These are phyloP conservation scores for Plasmopara muralis DNA, from an alignment of 352 stramenopile genomes.

Conservation along the genomic window DNA sequence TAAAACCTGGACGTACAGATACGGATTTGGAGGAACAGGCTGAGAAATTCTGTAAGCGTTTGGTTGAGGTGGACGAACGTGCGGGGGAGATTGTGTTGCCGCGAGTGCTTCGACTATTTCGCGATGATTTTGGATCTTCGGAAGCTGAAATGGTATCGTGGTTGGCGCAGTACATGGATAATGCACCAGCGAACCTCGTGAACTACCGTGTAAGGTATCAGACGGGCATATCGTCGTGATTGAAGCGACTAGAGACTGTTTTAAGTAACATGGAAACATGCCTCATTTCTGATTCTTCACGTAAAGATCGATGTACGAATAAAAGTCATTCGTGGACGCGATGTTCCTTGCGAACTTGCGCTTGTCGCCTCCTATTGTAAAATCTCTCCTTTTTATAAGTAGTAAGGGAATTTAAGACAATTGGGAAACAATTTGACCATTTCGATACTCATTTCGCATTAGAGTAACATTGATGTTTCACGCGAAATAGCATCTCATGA, in stretches of 20 bases:
- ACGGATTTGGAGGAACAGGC: slow-evolving; percentile 82
- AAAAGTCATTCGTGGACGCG: not conserved
- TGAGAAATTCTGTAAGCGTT: slow-evolving; percentile 62
- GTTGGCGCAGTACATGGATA: slow-evolving; percentile 80
- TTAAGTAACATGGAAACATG: not conserved
- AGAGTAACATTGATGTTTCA: too few relatives aligned
- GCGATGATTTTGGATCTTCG: slow-evolving; percentile 80
- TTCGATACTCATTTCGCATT: too few relatives aligned
- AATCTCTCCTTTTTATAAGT: too few relatives aligned
- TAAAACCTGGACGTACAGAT: slow-evolving; percentile 75
- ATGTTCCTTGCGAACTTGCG: too few relatives aligned
- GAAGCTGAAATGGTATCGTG: slow-evolving; percentile 83
- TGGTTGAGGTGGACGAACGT: slow-evolving; percentile 55
- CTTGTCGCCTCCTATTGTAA: too few relatives aligned
- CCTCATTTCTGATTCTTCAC: not conserved
- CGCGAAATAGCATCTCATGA: too few relatives aligned
- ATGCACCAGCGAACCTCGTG: slow-evolving; percentile 57
- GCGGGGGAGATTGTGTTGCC: slow-evolving; percentile 57
- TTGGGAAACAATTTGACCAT: too few relatives aligned
- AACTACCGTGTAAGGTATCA: slow-evolving; percentile 76
- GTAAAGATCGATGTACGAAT: not conserved
- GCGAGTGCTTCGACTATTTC: slow-evolving; percentile 74
- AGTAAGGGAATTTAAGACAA: too few relatives aligned
- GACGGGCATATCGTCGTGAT: slow-evolving; percentile 60
- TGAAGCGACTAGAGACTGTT: slow-evolving; percentile 13